These are phyloP conservation scores for Trametes punicea DNA, from an alignment of 768 basidiomycete species.

Conservation along the genomic window DNA sequence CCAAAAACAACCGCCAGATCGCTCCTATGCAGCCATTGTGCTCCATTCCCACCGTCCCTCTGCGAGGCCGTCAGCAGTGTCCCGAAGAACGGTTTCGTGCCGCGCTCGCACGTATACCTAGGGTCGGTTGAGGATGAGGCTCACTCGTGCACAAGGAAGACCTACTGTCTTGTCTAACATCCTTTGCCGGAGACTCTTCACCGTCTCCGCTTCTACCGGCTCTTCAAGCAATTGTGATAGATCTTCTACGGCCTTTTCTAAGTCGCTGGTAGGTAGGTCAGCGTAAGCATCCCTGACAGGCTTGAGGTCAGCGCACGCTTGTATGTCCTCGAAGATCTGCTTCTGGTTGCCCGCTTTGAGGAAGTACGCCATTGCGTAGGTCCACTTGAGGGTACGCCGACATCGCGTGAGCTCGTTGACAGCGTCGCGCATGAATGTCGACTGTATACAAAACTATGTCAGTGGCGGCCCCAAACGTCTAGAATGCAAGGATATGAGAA, in stretches of 20 bases:
- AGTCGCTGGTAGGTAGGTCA: slow-evolving; percentile 50
- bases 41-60: slow-evolving; percentile 86
- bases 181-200: slow-evolving; percentile 78
- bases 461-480: too few relatives aligned
- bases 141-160: not conserved
- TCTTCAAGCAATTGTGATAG: slow-evolving; percentile 89
- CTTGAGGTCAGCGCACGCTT: slow-evolving; percentile 51
- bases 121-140: not conserved
- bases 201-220: slow-evolving; percentile 78
- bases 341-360: slow-evolving; percentile 87
- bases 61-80: slow-evolving; percentile 83
- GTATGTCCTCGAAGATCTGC: slow-evolving; percentile 95
- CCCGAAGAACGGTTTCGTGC: slow-evolving; percentile 89
- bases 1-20: too few relatives aligned
- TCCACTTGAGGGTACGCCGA: slow-evolving; percentile 96
- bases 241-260: slow-evolving; percentile 94
- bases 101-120: slow-evolving; percentile 85
- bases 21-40: not conserved
- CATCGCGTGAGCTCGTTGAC: slow-evolving; percentile 88
- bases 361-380: slow-evolving; percentile 99
- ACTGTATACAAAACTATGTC: slow-evolving; percentile 5
- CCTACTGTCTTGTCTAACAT: slow-evolving; percentile 88
- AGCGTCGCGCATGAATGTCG: slow-evolving; percentile 93
- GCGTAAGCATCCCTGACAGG: not conserved
- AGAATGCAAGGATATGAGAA: slow-evolving; percentile 35